Percentiles rank a stretch among this genome's conserved stretches.
Conservation (phyloP, 805 yeast genomes). For the Ogataea haglerorum region DNA sequence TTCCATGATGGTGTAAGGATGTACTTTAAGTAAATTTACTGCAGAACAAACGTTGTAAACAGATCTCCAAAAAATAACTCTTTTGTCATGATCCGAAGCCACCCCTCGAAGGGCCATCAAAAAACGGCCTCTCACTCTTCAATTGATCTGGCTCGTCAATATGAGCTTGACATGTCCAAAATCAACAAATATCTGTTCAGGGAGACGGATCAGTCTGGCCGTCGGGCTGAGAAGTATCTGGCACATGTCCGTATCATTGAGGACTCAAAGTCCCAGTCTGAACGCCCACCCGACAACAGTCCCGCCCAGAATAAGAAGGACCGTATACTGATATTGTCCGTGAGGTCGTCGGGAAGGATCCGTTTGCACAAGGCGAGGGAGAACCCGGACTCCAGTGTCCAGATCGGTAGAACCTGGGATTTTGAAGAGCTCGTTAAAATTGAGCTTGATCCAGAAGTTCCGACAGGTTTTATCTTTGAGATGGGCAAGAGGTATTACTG, state of each 20-base stretch:
- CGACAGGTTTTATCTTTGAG: slow-evolving; percentile 54
- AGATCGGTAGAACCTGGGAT: slow-evolving; percentile 92
- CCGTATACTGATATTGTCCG: slow-evolving; percentile 59
- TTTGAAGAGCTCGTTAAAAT: slow-evolving; percentile 63
- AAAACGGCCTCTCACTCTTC: slow-evolving; percentile 23
- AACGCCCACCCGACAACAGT: slow-evolving; percentile 61
- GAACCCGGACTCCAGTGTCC: slow-evolving; percentile 68
- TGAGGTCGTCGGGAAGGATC: slow-evolving; percentile 62
- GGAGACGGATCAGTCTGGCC: slow-evolving; percentile 40
- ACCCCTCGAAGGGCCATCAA: slow-evolving; percentile 12
- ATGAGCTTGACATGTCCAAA: slow-evolving; percentile 50
- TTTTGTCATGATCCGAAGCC: slow-evolving; percentile 3
- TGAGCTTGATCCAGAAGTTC: slow-evolving; percentile 49
- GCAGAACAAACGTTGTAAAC: slow-evolving; percentile 6
- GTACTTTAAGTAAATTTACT: neutral
- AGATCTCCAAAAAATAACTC: neutral
- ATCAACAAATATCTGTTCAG: slow-evolving; percentile 50
- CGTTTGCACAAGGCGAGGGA: slow-evolving; percentile 83
- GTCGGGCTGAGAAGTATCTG: slow-evolving; percentile 55
- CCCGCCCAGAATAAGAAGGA: slow-evolving; percentile 50
- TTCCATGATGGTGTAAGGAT: slow-evolving; percentile 6
- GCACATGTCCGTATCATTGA: slow-evolving; percentile 77
- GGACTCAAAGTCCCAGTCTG: slow-evolving; percentile 64
- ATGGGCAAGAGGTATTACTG: slow-evolving; percentile 83
- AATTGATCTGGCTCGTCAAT: slow-evolving; percentile 49